Evolutionary conservation across 2,329 filamentous ascomycete genomes (phyloP).

Genomic region (Metarhizium album): DNA sequence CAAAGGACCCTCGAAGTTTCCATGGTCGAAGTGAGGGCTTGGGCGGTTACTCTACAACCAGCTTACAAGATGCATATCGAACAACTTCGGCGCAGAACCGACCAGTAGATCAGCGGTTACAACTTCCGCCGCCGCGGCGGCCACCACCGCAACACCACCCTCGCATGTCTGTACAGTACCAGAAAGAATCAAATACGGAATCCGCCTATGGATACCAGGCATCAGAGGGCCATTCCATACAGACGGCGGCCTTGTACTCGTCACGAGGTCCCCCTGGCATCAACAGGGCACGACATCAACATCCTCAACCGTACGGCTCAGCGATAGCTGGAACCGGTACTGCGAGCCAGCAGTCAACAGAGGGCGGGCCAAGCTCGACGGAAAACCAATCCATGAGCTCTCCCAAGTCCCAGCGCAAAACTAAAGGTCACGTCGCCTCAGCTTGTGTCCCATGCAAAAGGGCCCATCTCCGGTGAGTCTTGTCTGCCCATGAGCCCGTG

Average conservation of each 20-base stretch:
- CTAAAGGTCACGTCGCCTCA: constrained; percentile 73
- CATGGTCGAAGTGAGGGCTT: constrained; percentile 38
- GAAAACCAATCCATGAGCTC: constrained; percentile 40
- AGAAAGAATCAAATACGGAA: constrained; percentile 14
- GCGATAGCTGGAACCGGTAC: constrained; percentile 9
- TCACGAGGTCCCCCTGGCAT: constrained; percentile 11
- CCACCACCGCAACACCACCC: constrained; percentile 2
- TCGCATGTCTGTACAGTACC: constrained; percentile 9
- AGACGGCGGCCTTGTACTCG: constrained; percentile 16
- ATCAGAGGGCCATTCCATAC: constrained; percentile 13
- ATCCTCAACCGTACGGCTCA: constrained; percentile 13
- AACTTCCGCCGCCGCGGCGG: constrained; percentile 14
- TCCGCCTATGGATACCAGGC: constrained; percentile 16
- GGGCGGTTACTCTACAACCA: constrained; percentile 32
- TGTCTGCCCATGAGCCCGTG: neutral
- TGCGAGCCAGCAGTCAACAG: constrained; percentile 12
- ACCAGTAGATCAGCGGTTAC: constrained; percentile 14
- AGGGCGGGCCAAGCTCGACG: constrained; percentile 24
- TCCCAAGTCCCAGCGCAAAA: constrained; percentile 53
- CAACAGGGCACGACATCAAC: neutral
- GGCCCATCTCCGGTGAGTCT: constrained; percentile 62
- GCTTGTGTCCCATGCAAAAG: constrained; percentile 80
- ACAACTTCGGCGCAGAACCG: constrained; percentile 21
- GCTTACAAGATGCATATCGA: constrained; percentile 40
- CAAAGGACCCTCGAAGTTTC: constrained; percentile 47